phyloP scores from a whole-genome alignment of 1,284 basidiomycete species.

The Cryptococcus sp. region DNA sequence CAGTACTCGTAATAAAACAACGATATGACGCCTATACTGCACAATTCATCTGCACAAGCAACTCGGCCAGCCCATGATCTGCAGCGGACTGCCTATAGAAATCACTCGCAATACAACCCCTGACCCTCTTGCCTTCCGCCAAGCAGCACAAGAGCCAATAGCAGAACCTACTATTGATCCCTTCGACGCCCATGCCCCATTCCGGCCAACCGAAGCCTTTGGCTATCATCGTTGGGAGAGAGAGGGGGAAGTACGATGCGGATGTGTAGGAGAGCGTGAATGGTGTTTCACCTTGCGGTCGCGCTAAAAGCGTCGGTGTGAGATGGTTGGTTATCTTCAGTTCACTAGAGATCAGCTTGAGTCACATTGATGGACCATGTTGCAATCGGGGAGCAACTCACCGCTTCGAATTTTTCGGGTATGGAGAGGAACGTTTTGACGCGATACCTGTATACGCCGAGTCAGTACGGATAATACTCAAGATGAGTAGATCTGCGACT shows the following conservation, averaged over 20 bases:
- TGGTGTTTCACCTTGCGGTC: conserved; percentile 58
- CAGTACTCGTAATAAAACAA: conserved; percentile 1
- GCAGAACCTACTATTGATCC: conserved; percentile 73
- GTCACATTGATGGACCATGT: neutral
- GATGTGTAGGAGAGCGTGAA: conserved; percentile 74
- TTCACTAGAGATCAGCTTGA: neutral
- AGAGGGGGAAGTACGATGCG: conserved; percentile 76
- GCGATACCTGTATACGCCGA: conserved; percentile 64
- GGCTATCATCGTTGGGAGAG: conserved; percentile 70
- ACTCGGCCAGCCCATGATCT: conserved; percentile 25
- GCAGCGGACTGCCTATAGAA: conserved; percentile 39
- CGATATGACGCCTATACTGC: neutral
- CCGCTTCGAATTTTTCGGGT: conserved; percentile 69
- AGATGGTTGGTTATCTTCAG: conserved; percentile 20
- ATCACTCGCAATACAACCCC: conserved; percentile 42
- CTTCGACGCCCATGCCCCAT: conserved; percentile 72
- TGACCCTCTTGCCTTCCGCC: conserved; percentile 22
- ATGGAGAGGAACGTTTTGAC: conserved; percentile 74
- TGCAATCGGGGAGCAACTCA: conserved; percentile 15
- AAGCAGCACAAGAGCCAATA: conserved; percentile 65
- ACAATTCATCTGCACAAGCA: conserved; percentile 39
- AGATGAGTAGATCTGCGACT: conserved; percentile 21
- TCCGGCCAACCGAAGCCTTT: conserved; percentile 77
- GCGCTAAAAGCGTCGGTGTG: conserved; percentile 15
- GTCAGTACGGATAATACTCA: neutral